These are phyloP conservation scores for Septoria linicola DNA, from an alignment of 2,329 filamentous ascomycete genomes.

Conservation along the genomic window DNA sequence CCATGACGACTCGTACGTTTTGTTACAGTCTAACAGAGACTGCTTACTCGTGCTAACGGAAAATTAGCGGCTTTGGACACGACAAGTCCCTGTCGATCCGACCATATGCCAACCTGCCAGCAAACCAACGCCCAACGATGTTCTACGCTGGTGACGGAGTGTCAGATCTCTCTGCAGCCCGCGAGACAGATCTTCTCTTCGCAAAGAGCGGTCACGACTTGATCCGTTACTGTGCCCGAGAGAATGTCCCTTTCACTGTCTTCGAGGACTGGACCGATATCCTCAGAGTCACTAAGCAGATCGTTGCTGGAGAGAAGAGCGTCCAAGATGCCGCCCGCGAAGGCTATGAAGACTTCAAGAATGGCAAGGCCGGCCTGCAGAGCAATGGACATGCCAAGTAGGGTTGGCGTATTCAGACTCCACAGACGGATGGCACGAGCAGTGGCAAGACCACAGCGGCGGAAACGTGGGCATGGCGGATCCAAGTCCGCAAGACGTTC, in stretches of 20 bases:
- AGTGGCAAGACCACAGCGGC: no score
- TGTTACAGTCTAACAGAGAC: neutral
- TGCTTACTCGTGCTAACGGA: neutral
- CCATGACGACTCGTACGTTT: constrained; percentile 72
- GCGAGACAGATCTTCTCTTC: constrained; percentile 89
- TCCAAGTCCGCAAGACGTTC: no score
- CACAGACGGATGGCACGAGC: no score
- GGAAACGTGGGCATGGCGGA: no score
- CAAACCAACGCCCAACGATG: constrained; percentile 69
- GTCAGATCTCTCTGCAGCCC: constrained; percentile 82
- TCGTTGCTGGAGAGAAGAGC: constrained; percentile 68
- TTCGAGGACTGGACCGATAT: constrained; percentile 85
- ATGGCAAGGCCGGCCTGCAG: constrained; percentile 43
- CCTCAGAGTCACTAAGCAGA: constrained; percentile 70
- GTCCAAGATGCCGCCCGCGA: constrained; percentile 67
- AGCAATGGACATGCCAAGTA: constrained; percentile 10
- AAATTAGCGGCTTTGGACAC: constrained; percentile 75
- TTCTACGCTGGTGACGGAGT: constrained; percentile 96
- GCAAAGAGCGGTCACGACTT: constrained; percentile 90
- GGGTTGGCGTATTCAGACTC: neutral
- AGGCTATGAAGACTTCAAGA: constrained; percentile 50
- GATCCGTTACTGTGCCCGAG: constrained; percentile 78
- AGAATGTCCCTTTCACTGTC: constrained; percentile 81
- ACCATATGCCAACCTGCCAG: constrained; percentile 74
- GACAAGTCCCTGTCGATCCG: constrained; percentile 93